Evolutionary conservation across 495 filamentous ascomycete species (phyloP).

Genomic region (Talaromyces ruber): DNA sequence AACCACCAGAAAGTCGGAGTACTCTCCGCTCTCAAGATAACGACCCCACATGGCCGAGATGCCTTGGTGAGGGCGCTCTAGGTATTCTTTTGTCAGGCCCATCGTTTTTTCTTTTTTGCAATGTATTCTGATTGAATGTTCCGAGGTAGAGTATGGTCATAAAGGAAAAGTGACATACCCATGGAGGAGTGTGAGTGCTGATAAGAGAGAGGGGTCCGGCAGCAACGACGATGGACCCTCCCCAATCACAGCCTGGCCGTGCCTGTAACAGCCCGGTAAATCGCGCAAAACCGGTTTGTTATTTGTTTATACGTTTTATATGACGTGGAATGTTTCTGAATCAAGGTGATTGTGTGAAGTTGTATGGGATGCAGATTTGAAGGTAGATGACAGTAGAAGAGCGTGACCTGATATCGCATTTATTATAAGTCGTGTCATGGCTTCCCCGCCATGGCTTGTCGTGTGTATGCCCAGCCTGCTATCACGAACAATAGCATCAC

Average conservation of each 20-base stretch:
- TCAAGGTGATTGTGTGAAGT: too few relatives aligned
- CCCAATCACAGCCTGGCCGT: background rate
- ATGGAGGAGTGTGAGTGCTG: background rate
- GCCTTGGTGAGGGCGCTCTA: slow-evolving; percentile 3
- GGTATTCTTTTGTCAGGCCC: slow-evolving; percentile 5
- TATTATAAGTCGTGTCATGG: background rate
- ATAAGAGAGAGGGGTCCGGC: background rate
- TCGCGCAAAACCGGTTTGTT: background rate
- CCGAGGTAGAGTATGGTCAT: background rate
- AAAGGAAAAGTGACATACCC: background rate
- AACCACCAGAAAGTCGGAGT: slow-evolving; percentile 6
- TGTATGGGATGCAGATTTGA: background rate
- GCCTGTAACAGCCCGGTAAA: background rate
- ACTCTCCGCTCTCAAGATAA: slow-evolving; percentile 8
- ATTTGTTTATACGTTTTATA: background rate
- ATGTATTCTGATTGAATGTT: background rate
- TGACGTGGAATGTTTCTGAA: background rate
- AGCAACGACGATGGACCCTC: background rate
- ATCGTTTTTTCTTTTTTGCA: background rate
- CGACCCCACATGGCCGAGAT: slow-evolving; percentile 7
- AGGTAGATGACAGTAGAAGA: background rate
- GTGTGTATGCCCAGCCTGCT: background rate
- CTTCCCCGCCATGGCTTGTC: background rate
- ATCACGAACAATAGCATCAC: background rate
- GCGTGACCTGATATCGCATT: background rate